Evolutionary conservation across 169 alveolate genomes (phyloP).

Genomic region (Plasmodium gallinaceum): DNA sequence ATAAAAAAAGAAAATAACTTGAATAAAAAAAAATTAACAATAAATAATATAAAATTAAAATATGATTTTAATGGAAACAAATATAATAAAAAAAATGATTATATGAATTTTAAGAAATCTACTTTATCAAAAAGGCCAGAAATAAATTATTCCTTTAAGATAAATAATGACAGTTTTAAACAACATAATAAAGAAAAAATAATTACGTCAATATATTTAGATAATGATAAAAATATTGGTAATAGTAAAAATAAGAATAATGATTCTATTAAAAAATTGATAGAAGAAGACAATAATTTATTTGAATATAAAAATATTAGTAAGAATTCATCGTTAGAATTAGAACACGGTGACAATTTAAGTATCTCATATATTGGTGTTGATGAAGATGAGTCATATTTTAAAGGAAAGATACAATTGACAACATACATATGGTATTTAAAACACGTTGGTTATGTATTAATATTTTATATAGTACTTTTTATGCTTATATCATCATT

Average conservation of each 20-base stretch:
- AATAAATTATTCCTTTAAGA: constrained; percentile 12
- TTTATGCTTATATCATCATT: constrained; percentile 49
- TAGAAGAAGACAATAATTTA: neutral
- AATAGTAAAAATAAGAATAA: neutral
- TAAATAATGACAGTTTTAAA: neutral
- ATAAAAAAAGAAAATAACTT: constrained; percentile 22
- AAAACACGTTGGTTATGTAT: constrained; percentile 24
- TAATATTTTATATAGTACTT: constrained; percentile 26
- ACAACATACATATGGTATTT: constrained; percentile 40
- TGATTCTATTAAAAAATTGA: neutral
- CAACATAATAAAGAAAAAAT: neutral
- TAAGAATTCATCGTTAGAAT: constrained; percentile 7
- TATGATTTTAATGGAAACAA: constrained; percentile 6
- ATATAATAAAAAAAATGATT: neutral
- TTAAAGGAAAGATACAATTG: constrained; percentile 33
- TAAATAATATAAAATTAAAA: constrained; percentile 21
- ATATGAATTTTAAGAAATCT: constrained; percentile 6
- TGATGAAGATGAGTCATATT: constrained; percentile 46
- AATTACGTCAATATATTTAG: neutral
- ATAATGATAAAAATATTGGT: constrained; percentile 6
- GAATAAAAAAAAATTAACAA: constrained; percentile 14
- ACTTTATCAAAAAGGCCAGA: neutral
- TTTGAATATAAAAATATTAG: neutral
- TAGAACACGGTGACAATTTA: neutral
- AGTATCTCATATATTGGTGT: neutral